These are phyloP conservation scores for Neonothopanus nambi DNA, from an alignment of 1,284 basidiomycete genomes.

Conservation along the genomic window DNA sequence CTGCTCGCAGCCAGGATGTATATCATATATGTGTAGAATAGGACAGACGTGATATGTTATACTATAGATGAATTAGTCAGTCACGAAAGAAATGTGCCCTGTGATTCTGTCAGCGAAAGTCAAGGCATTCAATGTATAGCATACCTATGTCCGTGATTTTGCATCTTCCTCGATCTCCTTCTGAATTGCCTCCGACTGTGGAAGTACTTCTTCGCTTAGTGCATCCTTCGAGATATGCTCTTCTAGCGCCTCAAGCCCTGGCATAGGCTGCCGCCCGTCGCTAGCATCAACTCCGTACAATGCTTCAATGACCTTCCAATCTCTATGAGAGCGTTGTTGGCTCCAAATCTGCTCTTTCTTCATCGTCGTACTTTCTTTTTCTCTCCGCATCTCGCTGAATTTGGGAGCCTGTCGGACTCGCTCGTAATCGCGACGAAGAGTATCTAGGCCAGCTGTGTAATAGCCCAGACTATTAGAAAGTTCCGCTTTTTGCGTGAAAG, in stretches of 20 bases:
- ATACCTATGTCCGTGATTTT: background rate
- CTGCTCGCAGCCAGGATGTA: too few species aligned
- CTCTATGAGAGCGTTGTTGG: slow-evolving; percentile 33
- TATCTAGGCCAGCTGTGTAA: slow-evolving; percentile 1
- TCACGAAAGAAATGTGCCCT: too few species aligned
- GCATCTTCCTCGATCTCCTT: slow-evolving; percentile 23
- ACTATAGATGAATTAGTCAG: too few species aligned
- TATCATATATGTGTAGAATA: too few species aligned
- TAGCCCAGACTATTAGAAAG: background rate
- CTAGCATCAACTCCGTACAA: slow-evolving; percentile 55
- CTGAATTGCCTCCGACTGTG: background rate
- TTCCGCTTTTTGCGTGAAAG: slow-evolving; percentile 42
- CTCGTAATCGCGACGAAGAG: slow-evolving; percentile 4
- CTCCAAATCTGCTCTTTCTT: slow-evolving; percentile 35
- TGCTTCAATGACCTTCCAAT: slow-evolving; percentile 51
- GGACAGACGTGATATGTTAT: too few species aligned
- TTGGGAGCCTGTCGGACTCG: slow-evolving; percentile 36
- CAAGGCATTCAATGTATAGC: too few species aligned
- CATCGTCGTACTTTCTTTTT: slow-evolving; percentile 12
- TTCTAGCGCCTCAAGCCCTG: slow-evolving; percentile 56
- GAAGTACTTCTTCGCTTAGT: slow-evolving; percentile 25
- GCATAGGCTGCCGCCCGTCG: slow-evolving; percentile 35
- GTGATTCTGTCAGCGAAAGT: too few species aligned
- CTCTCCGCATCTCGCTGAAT: slow-evolving; percentile 40
- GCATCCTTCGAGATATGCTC: slow-evolving; percentile 39